A percentile compares a stretch with the other conserved stretches of the same genome.
phyloP scores from a whole-genome alignment of 805 yeast genomes.

The Zygotorulaspora chibaensis region DNA sequence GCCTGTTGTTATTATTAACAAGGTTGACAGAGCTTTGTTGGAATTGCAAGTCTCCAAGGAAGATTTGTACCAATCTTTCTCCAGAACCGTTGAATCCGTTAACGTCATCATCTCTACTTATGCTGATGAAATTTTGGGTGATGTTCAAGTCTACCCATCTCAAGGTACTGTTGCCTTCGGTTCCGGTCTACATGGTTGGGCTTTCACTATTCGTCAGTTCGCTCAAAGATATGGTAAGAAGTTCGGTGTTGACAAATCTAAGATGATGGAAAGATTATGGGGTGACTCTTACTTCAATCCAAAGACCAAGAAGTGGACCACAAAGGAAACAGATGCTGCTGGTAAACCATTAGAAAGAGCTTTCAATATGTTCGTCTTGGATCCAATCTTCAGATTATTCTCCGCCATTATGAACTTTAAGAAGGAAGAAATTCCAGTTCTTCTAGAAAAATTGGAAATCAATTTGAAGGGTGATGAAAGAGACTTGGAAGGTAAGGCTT shows the following conservation, averaged over 20 bases:
- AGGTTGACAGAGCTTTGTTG: slow-evolving; percentile 98
- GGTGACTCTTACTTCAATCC: slow-evolving; percentile 99
- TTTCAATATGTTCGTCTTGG: slow-evolving; percentile 98
- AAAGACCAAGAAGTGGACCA: slow-evolving; percentile 99
- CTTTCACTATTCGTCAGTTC: slow-evolving; percentile 98
- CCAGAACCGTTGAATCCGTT: slow-evolving; percentile 99
- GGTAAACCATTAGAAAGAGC: slow-evolving; percentile 98
- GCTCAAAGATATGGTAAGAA: slow-evolving; percentile 98
- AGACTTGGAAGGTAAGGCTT: slow-evolving; percentile 98
- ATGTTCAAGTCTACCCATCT: slow-evolving; percentile 98
- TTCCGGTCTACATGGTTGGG: slow-evolving; percentile 99
- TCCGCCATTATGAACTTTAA: slow-evolving; percentile 98
- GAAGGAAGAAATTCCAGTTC: slow-evolving; percentile 91
- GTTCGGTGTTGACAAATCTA: slow-evolving; percentile 96
- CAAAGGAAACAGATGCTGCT: slow-evolving; percentile 90
- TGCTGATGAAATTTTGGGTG: slow-evolving; percentile 87
- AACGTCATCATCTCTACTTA: slow-evolving; percentile 97
- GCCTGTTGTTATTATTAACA: slow-evolving; percentile 98
- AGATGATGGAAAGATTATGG: slow-evolving; percentile 99
- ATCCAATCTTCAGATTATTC: slow-evolving; percentile 98
- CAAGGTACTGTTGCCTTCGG: slow-evolving; percentile 99
- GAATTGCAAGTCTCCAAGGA: slow-evolving; percentile 99
- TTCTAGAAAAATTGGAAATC: slow-evolving; percentile 92
- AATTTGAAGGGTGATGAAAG: slow-evolving; percentile 92
- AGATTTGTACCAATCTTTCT: slow-evolving; percentile 95